A percentile compares a stretch with the other conserved stretches of the same genome.
Conservation (phyloP, 2,329 filamentous ascomycete species). For the Thielaviopsis euricoi region DNA sequence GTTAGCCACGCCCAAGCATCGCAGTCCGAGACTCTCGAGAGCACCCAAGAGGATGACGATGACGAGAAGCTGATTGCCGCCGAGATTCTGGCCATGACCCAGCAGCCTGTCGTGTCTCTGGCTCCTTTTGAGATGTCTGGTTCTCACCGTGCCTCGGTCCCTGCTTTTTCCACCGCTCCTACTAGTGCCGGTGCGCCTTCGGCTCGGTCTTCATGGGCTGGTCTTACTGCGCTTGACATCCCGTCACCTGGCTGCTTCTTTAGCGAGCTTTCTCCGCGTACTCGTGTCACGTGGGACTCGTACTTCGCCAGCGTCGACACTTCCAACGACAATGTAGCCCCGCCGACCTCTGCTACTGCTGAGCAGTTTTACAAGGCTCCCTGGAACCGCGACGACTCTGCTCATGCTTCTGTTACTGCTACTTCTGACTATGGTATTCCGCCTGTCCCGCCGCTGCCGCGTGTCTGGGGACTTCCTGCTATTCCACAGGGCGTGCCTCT, state of each 20-base stretch:
- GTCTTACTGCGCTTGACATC: conserved; percentile 68
- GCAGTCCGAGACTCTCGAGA: conserved; percentile 26
- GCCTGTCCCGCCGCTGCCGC: conserved; percentile 8
- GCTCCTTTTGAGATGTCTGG: conserved; percentile 25
- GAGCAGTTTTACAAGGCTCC: conserved; percentile 81
- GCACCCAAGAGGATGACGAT: conserved; percentile 1
- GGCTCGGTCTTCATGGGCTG: conserved; percentile 43
- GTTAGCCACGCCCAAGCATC: conserved; percentile 9
- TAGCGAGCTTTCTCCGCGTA: conserved; percentile 59
- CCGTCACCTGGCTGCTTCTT: conserved; percentile 90
- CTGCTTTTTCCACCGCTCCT: conserved; percentile 17
- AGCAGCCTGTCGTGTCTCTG: conserved; percentile 13
- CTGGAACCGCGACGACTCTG: conserved; percentile 37
- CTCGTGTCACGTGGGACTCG: conserved; percentile 64
- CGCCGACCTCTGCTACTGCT: conserved; percentile 77
- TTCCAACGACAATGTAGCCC: conserved; percentile 36
- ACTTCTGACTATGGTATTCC: background rate
- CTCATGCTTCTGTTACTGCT: conserved; percentile 17
- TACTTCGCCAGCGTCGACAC: conserved; percentile 20
- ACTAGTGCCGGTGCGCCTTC: conserved; percentile 16
- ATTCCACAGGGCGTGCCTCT: background rate
- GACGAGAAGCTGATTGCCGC: conserved; percentile 6
- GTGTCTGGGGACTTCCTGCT: conserved; percentile 7
- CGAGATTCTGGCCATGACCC: conserved; percentile 7
- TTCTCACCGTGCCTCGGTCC: conserved; percentile 36